These are phyloP conservation scores for Mycena albidolilacea DNA, from an alignment of 768 basidiomycete genomes.

Conservation along the genomic window DNA sequence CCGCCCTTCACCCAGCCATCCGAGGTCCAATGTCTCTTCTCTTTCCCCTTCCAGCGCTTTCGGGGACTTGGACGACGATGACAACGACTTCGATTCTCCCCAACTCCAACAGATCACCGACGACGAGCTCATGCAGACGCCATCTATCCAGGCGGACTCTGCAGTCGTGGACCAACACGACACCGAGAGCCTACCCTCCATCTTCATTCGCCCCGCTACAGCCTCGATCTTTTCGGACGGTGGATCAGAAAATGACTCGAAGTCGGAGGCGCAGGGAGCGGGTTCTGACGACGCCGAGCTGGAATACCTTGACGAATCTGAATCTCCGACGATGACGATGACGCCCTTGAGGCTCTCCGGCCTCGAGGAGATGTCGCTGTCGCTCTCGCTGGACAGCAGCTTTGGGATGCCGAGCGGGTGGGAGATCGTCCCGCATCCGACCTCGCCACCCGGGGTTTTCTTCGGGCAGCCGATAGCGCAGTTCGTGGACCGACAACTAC, in stretches of 20 bases:
- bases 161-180: background rate
- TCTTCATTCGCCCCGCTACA: background rate
- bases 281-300: constrained; percentile 6
- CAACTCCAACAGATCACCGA: background rate
- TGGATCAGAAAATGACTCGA: background rate
- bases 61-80: background rate
- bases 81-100: background rate
- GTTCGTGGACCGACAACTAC: background rate
- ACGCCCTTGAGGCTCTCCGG: background rate
- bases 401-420: constrained; percentile 1
- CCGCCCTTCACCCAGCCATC: background rate
- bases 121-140: constrained; percentile 6
- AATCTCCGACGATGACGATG: background rate
- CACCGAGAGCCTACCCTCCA: constrained; percentile 23
- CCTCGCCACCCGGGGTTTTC: background rate
- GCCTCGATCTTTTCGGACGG: constrained; percentile 4
- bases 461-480: background rate
- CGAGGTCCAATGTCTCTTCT: background rate
- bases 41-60: background rate
- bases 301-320: constrained; percentile 26
- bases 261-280: background rate
- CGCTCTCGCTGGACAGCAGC: constrained; percentile 8
- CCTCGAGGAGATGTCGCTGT: constrained; percentile 17
- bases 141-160: constrained; percentile 2
- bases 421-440: constrained; percentile 12